Evolutionary conservation across 371 early-diverging fungal genomes (phyloP).

Genomic region (Mucor plumbeus): DNA sequence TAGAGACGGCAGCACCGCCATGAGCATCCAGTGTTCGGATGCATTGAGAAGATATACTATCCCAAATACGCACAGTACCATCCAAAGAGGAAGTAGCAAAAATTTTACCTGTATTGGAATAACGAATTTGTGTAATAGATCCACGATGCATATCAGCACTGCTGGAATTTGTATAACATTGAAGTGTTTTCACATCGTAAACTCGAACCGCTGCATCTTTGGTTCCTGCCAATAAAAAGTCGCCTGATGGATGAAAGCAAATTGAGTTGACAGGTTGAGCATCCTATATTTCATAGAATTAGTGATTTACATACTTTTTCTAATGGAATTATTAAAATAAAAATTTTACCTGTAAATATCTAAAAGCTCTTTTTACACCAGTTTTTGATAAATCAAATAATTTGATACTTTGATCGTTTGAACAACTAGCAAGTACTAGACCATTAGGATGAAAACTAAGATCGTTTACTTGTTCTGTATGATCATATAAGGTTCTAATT

Average conservation of each 20-base stretch:
- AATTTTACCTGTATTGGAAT: slow-evolving; percentile 70
- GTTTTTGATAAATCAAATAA: slow-evolving; percentile 87
- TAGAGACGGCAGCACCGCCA: slow-evolving; percentile 75
- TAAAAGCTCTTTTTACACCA: slow-evolving; percentile 81
- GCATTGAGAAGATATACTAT: slow-evolving; percentile 77
- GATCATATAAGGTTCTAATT: slow-evolving; percentile 89
- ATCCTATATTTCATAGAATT: slow-evolving; percentile 47
- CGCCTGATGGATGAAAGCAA: slow-evolving; percentile 87
- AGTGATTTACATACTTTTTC: not conserved
- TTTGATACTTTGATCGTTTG: slow-evolving; percentile 86
- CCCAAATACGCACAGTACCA: slow-evolving; percentile 90
- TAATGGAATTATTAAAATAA: not conserved
- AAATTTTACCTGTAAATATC: slow-evolving; percentile 74
- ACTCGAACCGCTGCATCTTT: slow-evolving; percentile 80
- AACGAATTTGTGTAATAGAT: slow-evolving; percentile 78
- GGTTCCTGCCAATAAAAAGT: slow-evolving; percentile 74
- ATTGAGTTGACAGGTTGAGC: slow-evolving; percentile 75
- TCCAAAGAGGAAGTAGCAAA: slow-evolving; percentile 82
- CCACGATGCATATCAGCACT: slow-evolving; percentile 63
- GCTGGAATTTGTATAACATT: slow-evolving; percentile 71
- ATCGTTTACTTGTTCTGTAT: slow-evolving; percentile 81
- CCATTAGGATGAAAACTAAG: slow-evolving; percentile 94
- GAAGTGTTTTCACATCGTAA: slow-evolving; percentile 83
- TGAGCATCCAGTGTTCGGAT: slow-evolving; percentile 76
- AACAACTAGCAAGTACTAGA: slow-evolving; percentile 84